Evolutionary conservation across 208 protist species (phyloP).

Genomic region (Leishmania gerbilli): DNA sequence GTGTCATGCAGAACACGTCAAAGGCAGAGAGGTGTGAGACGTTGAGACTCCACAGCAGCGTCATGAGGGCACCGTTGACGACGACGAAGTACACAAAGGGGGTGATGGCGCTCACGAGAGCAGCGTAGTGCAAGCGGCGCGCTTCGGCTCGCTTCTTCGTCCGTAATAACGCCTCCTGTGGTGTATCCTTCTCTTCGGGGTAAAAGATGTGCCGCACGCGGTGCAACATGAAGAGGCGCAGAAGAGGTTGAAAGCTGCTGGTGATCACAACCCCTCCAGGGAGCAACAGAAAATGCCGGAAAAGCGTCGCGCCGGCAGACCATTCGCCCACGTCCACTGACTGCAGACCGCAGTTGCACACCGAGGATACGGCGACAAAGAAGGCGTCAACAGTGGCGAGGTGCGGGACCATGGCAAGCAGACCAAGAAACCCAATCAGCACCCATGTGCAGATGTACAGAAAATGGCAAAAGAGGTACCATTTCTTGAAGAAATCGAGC

Average conservation of each 20-base stretch:
- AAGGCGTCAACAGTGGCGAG: slow-evolving; percentile 49
- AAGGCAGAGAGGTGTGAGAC: slow-evolving; percentile 36
- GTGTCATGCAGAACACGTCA: slow-evolving; percentile 42
- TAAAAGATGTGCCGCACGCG: slow-evolving; percentile 48
- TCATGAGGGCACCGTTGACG: slow-evolving; percentile 44
- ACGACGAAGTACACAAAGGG: slow-evolving; percentile 51
- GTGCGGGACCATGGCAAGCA: slow-evolving; percentile 33
- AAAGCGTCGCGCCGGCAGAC: slow-evolving; percentile 30
- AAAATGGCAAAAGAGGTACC: slow-evolving; percentile 66
- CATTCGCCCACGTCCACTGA: slow-evolving; percentile 65
- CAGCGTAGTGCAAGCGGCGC: slow-evolving; percentile 50
- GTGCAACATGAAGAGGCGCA: slow-evolving; percentile 67
- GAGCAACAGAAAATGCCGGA: slow-evolving; percentile 65
- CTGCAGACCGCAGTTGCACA: slow-evolving; percentile 77
- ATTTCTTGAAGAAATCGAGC: slow-evolving; percentile 72
- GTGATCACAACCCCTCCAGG: slow-evolving; percentile 69
- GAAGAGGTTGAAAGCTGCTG: slow-evolving; percentile 63
- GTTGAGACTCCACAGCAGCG: slow-evolving; percentile 46
- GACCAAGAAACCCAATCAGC: slow-evolving; percentile 31
- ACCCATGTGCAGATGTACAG: slow-evolving; percentile 46
- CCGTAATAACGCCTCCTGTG: slow-evolving; percentile 43
- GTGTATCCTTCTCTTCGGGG: slow-evolving; percentile 37
- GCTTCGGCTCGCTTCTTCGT: slow-evolving; percentile 41
- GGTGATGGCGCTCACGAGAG: slow-evolving; percentile 49
- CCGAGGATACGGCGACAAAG: slow-evolving; percentile 68